phyloP scores from a whole-genome alignment of 2,329 filamentous ascomycete genomes.

The Ascochyta koolunga region DNA sequence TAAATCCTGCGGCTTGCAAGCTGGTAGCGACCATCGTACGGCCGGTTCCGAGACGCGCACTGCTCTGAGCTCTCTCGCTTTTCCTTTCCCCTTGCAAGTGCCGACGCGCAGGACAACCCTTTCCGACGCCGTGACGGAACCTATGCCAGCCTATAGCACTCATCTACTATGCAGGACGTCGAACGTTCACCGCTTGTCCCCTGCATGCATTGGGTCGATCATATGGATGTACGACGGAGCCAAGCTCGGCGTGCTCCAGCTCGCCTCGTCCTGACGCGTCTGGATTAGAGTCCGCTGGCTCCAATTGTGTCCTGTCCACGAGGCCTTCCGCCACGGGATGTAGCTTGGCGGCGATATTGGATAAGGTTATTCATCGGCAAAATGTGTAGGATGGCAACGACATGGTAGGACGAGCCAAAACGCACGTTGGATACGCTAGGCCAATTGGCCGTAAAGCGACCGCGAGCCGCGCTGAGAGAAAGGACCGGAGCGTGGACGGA shows the following conservation, averaged over 20 bases:
- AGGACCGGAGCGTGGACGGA: slow-evolving; percentile 19
- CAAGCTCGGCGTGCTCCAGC: slow-evolving; percentile 3
- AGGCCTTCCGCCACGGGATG: slow-evolving; percentile 16
- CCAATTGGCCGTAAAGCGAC: slow-evolving; percentile 24
- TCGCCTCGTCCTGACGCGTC: slow-evolving; percentile 18
- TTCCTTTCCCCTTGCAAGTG: not conserved
- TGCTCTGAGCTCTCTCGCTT: too few species aligned
- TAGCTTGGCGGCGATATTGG: slow-evolving; percentile 32
- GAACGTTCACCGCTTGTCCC: slow-evolving; percentile 11
- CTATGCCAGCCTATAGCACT: slow-evolving; percentile 5
- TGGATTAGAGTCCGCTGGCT: slow-evolving; percentile 7
- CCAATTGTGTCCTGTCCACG: not conserved
- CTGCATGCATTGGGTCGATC: slow-evolving; percentile 10
- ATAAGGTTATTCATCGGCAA: slow-evolving; percentile 23
- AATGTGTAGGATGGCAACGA: not conserved
- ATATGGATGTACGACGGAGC: not conserved
- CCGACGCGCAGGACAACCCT: slow-evolving; percentile 17
- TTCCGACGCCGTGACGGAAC: not conserved
- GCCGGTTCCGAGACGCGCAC: not conserved
- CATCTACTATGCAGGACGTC: not conserved
- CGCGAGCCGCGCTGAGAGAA: slow-evolving; percentile 28
- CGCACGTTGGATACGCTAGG: slow-evolving; percentile 29
- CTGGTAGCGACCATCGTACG: slow-evolving; percentile 4
- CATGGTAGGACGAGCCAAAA: slow-evolving; percentile 18
- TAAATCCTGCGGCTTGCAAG: slow-evolving; percentile 12